Evolutionary conservation across 192 early-diverging fungal genomes (phyloP), one percentile per base, ranked within the genome.

Genomic region (Coemansia javaensis): DNA sequence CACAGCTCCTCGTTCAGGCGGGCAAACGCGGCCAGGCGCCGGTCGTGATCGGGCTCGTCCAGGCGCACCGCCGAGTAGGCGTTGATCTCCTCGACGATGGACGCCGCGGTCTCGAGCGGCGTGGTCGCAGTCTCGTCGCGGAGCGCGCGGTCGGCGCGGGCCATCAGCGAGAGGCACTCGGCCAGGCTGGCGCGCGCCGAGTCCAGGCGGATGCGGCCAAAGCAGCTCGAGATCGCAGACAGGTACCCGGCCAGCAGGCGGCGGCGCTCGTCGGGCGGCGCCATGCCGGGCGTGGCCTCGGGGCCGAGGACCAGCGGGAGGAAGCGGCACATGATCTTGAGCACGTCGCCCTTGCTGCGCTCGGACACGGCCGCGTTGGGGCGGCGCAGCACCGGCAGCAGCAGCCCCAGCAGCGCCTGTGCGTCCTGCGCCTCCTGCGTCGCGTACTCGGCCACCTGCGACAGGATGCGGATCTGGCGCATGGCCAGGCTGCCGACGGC

Each of bases 41-140:
- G 62, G 59, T 91, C 87, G 58, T 86, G 96, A 50, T 98, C 93
- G 1, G 87, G 88, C 47, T 92, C 89, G 50, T 92, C 89, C 14
- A 99, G 71, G 15, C 86, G 80, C 5, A 56, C 59, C 12, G 54
- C 40, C 14, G 90, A 90, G 43, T 80, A 88, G 2, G 93, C 62
- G 56, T 98, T 98, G 14, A 97, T 59, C 18, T 88, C 91, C 13
- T 62, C 66, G 3, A 94, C 56, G 1, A 93, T 25, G 5, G 58
- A 53, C 2, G 77, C 75, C 1, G 88, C 78, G 6, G 59, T 47
- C 16, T 45, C 56, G 51, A 88, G 54, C 7, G 65, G 59, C 33
- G 62, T 45, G 11, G 59, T 21, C 18, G 32, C 10, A 2, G 21
- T 20, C 0, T 18, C 6, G 3, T 1, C 23, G 18, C 27, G 25